phyloP scores from a whole-genome alignment of 1,284 basidiomycete species.

The Sporisorium iseilematis-ciliati region DNA sequence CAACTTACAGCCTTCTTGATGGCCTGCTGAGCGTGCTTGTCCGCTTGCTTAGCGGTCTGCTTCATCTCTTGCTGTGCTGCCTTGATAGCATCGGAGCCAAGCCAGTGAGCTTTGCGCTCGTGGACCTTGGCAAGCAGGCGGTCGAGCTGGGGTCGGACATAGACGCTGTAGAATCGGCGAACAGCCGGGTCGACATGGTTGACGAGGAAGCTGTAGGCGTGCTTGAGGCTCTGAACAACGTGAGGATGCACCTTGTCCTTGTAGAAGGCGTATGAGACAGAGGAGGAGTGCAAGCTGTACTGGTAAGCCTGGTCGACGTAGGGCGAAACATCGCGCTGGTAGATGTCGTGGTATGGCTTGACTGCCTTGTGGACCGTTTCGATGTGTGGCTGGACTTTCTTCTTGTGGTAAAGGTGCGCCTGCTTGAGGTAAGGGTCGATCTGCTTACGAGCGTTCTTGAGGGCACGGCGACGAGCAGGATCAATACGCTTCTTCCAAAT shows the following conservation, averaged over 20 bases:
- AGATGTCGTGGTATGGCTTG: slow-evolving; percentile 65
- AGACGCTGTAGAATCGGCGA: slow-evolving; percentile 56
- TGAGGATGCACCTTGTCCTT: slow-evolving; percentile 62
- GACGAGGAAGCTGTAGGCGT: slow-evolving; percentile 55
- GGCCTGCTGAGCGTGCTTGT: slow-evolving; percentile 41
- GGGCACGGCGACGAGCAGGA: slow-evolving; percentile 50
- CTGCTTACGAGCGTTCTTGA: slow-evolving; percentile 54
- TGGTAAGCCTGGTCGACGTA: slow-evolving; percentile 54
- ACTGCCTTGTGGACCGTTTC: slow-evolving; percentile 50
- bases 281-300: slow-evolving; percentile 46
- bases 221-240: slow-evolving; percentile 45
- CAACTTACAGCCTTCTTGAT: slow-evolving; percentile 53
- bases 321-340: slow-evolving; percentile 66
- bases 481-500: slow-evolving; percentile 62
- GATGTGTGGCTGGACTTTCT: slow-evolving; percentile 62
- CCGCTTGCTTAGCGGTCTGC: slow-evolving; percentile 31
- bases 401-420: slow-evolving; percentile 57
- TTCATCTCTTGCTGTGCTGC: slow-evolving; percentile 42
- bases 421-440: slow-evolving; percentile 59
- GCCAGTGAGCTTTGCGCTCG: slow-evolving; percentile 55
- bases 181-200: slow-evolving; percentile 58
- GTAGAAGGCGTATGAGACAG: slow-evolving; percentile 56
- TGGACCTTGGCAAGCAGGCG: slow-evolving; percentile 54
- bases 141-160: slow-evolving; percentile 61
- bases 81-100: slow-evolving; percentile 53